Evolutionary conservation across 169 alveolate species (phyloP).

Genomic region (Cyclospora cayetanensis): DNA sequence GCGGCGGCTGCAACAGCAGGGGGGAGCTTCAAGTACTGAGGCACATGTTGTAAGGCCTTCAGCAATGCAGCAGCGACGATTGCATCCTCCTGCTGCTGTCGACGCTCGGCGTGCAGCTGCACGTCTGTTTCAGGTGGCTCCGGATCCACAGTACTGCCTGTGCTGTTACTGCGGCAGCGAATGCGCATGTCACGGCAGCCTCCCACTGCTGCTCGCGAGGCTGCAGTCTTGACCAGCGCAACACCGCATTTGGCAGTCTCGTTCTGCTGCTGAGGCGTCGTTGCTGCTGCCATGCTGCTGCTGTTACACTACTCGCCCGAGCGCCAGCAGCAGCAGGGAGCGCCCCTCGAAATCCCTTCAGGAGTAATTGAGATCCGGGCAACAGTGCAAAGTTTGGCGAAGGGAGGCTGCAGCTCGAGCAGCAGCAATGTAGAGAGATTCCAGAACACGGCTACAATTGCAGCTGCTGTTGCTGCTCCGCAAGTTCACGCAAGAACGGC

Average conservation of each 20-base stretch:
- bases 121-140: not conserved
- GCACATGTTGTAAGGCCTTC: not conserved
- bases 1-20: not conserved
- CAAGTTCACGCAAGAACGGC: not conserved
- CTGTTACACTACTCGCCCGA: not conserved
- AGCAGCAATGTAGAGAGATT: no score
- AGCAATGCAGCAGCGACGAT: slow-evolving; percentile 2
- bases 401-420: not conserved
- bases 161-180: not conserved
- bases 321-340: not conserved
- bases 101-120: not conserved
- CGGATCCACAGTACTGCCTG: not conserved
- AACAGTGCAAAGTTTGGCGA: no score
- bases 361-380: not conserved
- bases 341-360: no score
- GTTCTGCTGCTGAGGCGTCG: no score
- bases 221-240: no score
- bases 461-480: not conserved
- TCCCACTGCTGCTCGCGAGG: not conserved
- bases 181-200: no score
- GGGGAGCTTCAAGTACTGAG: not conserved
- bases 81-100: not conserved
- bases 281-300: no score
- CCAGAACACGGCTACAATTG: not conserved
- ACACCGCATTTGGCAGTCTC: no score